Evolutionary conservation across 2,329 filamentous ascomycete genomes (phyloP).

Genomic region (Sclerotinia borealis): DNA sequence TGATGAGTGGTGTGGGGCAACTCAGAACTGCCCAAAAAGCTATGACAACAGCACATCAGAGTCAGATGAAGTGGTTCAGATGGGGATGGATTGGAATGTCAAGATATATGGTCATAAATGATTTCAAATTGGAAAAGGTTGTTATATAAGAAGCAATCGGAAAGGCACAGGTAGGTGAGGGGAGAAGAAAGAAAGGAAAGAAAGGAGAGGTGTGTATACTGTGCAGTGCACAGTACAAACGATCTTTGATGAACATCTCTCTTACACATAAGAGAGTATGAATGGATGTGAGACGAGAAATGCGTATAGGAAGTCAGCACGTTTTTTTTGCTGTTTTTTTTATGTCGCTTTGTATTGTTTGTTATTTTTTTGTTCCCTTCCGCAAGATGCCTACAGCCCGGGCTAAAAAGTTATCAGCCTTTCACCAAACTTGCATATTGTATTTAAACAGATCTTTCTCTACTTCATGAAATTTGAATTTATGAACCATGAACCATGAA

Average conservation of each 20-base stretch:
- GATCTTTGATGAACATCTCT: neutral
- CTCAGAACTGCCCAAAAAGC: constrained; percentile 69
- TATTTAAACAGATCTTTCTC: constrained; percentile 1
- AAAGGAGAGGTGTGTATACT: neutral
- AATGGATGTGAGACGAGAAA: constrained; percentile 5
- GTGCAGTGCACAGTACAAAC: neutral
- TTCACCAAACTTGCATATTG: constrained; percentile 8
- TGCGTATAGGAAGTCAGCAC: constrained; percentile 2
- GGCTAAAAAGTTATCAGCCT: neutral
- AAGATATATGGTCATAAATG: constrained; percentile 94
- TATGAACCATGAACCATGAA: neutral
- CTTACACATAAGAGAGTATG: neutral
- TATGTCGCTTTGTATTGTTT: neutral
- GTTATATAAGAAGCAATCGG: neutral
- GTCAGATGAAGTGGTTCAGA: constrained; percentile 98
- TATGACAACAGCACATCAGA: constrained; percentile 85
- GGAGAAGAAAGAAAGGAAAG: neutral
- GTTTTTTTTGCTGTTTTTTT: neutral
- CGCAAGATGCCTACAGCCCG: constrained; percentile 1
- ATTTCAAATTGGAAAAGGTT: constrained; percentile 60
- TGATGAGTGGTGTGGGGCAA: constrained; percentile 59
- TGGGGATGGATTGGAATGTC: constrained; percentile 92
- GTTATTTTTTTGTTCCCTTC: constrained; percentile 5
- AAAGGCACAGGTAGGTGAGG: too few species aligned
- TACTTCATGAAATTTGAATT: neutral